Base-by-base conservation (phyloP, 768 basidiomycete genomes). In the Hemileccinum rubropunctum region DNA sequence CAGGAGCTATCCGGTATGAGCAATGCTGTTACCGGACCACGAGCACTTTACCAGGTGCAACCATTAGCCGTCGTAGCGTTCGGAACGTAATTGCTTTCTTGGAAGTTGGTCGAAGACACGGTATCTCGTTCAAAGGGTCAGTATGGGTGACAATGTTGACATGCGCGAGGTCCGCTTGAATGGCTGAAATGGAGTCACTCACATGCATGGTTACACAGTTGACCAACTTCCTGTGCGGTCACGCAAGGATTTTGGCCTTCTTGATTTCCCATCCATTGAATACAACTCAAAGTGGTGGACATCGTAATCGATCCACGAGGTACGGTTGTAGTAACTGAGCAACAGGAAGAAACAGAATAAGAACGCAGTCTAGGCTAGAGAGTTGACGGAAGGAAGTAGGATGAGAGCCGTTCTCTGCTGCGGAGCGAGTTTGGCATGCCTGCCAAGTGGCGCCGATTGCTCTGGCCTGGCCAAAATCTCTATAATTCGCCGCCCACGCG, bases 31-130 rank as follows among this genome's bases (percentile, higher is more conserved):
- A 28, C 32, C 4, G 35, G 26, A 17, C 30, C 7, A 6, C n/a
- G 11, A 35, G 0, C 30, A 2, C 28, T 53, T 45, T 27, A 68
- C 66, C 65, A 66, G 23, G 59, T 62, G 18, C 64, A 66, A 21
- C 11, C 20, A 3, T 58, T 64, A 1, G 47, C 42, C 3, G 47
- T 56, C 35, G 53, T 51, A 23, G 33, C 30, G 18, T 47, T 54
- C 6, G 66, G 66, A 6, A 59, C n/a, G 6, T 56, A 66, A 6
- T 32, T 21, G 3, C 10, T 48, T 40, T 65, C 60, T 51, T 48
- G 34, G 32, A 65, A 65, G 35, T 42, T 28, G 6, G 12, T 39
- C 17, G 13, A 13, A 18, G 52, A 52, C 14, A 65, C 49, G n/a
- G 45, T 41, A 15, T 63, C 63, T 64, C 15, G 15, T 21, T 17